Evolutionary conservation across 805 yeast genomes (phyloP).

Genomic region (Candida tallmaniae): DNA sequence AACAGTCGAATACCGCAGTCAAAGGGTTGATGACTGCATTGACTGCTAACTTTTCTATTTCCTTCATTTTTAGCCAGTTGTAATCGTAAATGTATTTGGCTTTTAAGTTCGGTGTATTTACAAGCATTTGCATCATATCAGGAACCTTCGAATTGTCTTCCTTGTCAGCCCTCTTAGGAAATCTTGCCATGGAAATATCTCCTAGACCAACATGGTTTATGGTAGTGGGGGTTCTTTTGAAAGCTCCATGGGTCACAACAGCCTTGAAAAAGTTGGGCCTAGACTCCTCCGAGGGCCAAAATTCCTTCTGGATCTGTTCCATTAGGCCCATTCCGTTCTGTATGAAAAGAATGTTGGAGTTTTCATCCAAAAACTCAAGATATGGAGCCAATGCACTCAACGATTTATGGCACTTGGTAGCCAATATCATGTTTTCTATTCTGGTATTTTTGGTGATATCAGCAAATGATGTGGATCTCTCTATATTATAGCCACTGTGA

Average conservation of each 20-base stretch:
- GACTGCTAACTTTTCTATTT: slow-evolving; percentile 65
- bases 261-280: slow-evolving; percentile 69
- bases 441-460: neutral
- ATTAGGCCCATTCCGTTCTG: slow-evolving; percentile 84
- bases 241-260: slow-evolving; percentile 81
- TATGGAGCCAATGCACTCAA: slow-evolving; percentile 56
- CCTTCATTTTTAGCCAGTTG: slow-evolving; percentile 5
- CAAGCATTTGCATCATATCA: slow-evolving; percentile 2
- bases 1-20: slow-evolving; percentile 71
- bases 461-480: too few relatives aligned
- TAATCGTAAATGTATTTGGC: slow-evolving; percentile 1
- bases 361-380: slow-evolving; percentile 40
- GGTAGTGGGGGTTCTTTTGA: slow-evolving; percentile 32
- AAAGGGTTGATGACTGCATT: slow-evolving; percentile 83
- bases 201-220: slow-evolving; percentile 70
- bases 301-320: slow-evolving; percentile 43
- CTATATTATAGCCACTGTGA: too few relatives aligned
- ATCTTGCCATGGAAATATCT: slow-evolving; percentile 50
- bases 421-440: slow-evolving; percentile 50
- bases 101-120: slow-evolving; percentile 2
- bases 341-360: slow-evolving; percentile 59
- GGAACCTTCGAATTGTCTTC: neutral
- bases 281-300: slow-evolving; percentile 46
- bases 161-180: slow-evolving; percentile 39
- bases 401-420: slow-evolving; percentile 81